phyloP scores from a whole-genome alignment of 192 early-diverging fungal genomes.

The Jimgerdemannia lactiflua region DNA sequence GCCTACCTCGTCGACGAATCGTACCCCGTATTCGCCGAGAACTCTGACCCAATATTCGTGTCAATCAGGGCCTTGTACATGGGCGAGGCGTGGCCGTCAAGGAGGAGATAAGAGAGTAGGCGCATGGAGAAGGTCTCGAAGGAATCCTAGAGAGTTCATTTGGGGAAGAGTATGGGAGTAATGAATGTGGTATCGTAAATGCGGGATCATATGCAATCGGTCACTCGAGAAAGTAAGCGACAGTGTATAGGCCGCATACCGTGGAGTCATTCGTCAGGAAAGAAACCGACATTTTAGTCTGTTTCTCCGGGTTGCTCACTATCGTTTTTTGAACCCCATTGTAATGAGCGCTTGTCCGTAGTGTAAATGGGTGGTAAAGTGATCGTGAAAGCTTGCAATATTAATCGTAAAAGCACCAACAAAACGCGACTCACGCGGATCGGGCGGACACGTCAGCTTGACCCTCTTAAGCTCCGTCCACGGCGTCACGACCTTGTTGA shows the following conservation, averaged over 20 bases:
- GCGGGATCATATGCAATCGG: neutral
- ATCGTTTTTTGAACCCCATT: neutral
- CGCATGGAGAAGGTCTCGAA: conserved; percentile 83
- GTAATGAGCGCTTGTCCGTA: no score
- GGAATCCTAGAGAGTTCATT: conserved; percentile 48
- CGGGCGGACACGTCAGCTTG: conserved; percentile 54
- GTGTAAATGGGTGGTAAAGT: neutral
- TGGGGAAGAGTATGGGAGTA: neutral
- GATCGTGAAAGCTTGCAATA: neutral
- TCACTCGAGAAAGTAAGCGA: neutral
- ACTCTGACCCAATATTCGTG: conserved; percentile 85
- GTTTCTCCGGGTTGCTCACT: conserved; percentile 73
- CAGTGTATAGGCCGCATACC: conserved; percentile 29
- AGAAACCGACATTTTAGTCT: conserved; percentile 73
- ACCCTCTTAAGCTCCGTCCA: conserved; percentile 47
- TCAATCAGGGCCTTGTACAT: conserved; percentile 96
- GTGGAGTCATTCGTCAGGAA: conserved; percentile 69
- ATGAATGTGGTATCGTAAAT: neutral
- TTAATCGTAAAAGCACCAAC: neutral
- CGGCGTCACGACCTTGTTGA: conserved; percentile 53
- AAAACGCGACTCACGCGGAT: conserved; percentile 52
- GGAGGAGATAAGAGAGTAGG: conserved; percentile 76
- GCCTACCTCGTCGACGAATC: conserved; percentile 59
- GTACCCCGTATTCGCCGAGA: conserved; percentile 90
- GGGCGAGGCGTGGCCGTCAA: conserved; percentile 85